A percentile compares a stretch with the other conserved stretches of the same genome.
Evolutionary conservation across 257 asterid genomes (phyloP).

Genomic region (Lycium ferocissimum): DNA sequence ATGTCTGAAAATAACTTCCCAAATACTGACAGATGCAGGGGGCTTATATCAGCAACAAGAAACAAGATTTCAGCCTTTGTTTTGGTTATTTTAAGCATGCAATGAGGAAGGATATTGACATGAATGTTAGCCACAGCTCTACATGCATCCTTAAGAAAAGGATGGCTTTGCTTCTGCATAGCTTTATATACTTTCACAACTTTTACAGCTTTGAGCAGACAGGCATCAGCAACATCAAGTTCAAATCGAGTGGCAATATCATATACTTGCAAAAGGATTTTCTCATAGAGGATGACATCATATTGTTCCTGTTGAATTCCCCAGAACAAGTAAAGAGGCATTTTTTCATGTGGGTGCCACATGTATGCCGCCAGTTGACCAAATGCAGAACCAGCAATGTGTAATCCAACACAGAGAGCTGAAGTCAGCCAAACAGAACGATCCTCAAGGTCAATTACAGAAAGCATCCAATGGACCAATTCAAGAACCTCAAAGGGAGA

Average conservation of each 20-base stretch:
- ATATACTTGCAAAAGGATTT: constrained; percentile 51
- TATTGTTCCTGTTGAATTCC: constrained; percentile 45
- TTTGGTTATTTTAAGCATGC: constrained; percentile 58
- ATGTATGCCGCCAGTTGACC: constrained; percentile 53
- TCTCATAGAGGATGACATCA: constrained; percentile 59
- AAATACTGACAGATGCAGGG: constrained; percentile 67
- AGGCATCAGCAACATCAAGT: constrained; percentile 66
- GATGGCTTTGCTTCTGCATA: constrained; percentile 46
- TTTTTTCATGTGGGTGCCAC: constrained; percentile 46
- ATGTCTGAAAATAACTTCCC: constrained; percentile 61
- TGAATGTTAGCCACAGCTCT: constrained; percentile 66
- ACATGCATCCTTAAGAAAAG: constrained; percentile 58
- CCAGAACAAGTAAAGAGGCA: constrained; percentile 35
- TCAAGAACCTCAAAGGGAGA: constrained; percentile 47
- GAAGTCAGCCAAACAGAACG: constrained; percentile 41
- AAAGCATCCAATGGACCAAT: constrained; percentile 66
- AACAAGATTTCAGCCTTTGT: constrained; percentile 66
- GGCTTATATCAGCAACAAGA: constrained; percentile 62
- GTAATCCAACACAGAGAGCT: constrained; percentile 61
- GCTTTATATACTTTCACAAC: constrained; percentile 52
- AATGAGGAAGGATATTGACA: constrained; percentile 57
- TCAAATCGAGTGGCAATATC: constrained; percentile 55
- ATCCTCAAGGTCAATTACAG: constrained; percentile 55
- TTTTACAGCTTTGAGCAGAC: constrained; percentile 78
- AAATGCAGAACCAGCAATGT: constrained; percentile 66